These are phyloP conservation scores for Cytospora leucostoma DNA, from an alignment of 2,329 filamentous ascomycete species.

Conservation along the genomic window DNA sequence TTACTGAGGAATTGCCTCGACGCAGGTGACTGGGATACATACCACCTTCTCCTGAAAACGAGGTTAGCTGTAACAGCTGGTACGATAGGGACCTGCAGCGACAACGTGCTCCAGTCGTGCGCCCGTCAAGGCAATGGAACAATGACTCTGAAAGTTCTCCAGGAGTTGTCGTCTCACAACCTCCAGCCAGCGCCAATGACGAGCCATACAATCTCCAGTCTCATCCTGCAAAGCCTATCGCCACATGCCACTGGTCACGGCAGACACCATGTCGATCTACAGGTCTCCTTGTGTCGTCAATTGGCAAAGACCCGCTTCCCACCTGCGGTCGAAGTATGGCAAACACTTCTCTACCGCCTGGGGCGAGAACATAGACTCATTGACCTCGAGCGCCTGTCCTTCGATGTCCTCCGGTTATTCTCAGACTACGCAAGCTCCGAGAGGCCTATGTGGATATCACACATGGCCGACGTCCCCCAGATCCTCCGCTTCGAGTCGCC, in stretches of 20 bases:
- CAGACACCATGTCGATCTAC: conserved; percentile 34
- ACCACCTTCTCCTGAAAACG: conserved; percentile 48
- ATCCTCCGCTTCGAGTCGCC: conserved; percentile 35
- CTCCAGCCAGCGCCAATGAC: conserved; percentile 33
- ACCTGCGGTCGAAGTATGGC: conserved; percentile 45
- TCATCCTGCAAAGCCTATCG: conserved; percentile 36
- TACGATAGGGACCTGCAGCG: conserved; percentile 36
- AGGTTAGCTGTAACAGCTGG: conserved; percentile 40
- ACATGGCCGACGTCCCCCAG: conserved; percentile 46
- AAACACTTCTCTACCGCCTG: conserved; percentile 46
- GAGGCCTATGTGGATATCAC: conserved; percentile 44
- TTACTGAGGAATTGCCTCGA: conserved; percentile 41
- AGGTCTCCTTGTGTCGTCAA: conserved; percentile 39
- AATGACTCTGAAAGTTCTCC: conserved; percentile 38
- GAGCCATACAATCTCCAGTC: conserved; percentile 33
- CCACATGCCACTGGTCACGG: conserved; percentile 8
- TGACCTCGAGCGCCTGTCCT: conserved; percentile 47
- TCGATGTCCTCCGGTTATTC: conserved; percentile 47
- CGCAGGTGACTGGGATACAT: conserved; percentile 44
- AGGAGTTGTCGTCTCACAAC: conserved; percentile 41
- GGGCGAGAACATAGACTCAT: conserved; percentile 46
- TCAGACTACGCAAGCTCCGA: conserved; percentile 31
- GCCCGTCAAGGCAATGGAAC: conserved; percentile 34
- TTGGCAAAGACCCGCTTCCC: conserved; percentile 44
- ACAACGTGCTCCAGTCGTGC: conserved; percentile 38